Conservation (phyloP, 331 rosid genomes). For the Acacia concinna region DNA sequence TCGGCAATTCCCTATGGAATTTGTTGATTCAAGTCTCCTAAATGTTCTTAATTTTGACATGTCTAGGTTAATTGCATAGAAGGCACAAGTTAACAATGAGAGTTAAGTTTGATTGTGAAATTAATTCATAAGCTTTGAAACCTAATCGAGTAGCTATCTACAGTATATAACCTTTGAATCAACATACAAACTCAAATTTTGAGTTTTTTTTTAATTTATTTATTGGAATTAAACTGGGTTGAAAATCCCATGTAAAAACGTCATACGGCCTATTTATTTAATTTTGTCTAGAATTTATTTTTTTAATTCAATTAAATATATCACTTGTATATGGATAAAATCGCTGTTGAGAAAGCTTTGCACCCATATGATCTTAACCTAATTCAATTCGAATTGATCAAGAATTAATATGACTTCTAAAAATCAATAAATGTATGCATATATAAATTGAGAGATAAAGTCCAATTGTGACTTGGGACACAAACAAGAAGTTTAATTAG, state of each 20-base stretch:
- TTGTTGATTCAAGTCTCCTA: not conserved
- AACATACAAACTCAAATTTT: not conserved
- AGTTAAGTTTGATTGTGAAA: not conserved
- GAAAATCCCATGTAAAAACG: not conserved
- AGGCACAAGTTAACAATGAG: not conserved
- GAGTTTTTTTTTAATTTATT: not conserved
- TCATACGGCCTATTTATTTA: not conserved
- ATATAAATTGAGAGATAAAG: not conserved
- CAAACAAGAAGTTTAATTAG: constrained; percentile 15
- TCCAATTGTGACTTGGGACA: constrained; percentile 6
- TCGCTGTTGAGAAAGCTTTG: not conserved
- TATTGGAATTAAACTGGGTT: not conserved
- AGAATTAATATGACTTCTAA: not conserved
- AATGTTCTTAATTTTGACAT: not conserved
- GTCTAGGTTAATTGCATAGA: not conserved
- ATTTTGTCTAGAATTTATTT: not conserved
- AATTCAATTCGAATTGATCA: not conserved
- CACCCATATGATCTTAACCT: not conserved
- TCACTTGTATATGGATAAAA: not conserved
- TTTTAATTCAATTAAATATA: not conserved
- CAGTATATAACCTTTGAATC: not conserved
- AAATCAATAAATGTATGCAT: not conserved
- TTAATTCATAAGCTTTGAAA: not conserved
- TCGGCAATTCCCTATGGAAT: not conserved
- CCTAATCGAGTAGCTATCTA: not conserved